Evolutionary conservation across 441 rosid genomes (phyloP).

Genomic region (Populus hybrid): DNA sequence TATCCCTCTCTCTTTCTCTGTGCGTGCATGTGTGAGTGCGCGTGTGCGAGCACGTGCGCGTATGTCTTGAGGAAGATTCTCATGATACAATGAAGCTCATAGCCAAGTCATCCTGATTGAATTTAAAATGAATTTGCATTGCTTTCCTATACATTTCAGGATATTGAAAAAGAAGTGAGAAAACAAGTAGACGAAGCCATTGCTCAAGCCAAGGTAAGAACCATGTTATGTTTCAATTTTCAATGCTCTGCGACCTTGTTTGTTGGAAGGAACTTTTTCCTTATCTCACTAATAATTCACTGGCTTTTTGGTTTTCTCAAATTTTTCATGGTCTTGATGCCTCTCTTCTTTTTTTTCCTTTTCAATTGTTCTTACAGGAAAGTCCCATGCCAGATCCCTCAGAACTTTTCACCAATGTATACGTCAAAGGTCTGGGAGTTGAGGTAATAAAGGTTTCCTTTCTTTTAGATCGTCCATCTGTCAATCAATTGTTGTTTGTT

Average conservation of each 20-base stretch:
- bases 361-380: constrained; percentile 53
- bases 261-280: not conserved
- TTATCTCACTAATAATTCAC: not conserved
- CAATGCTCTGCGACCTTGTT: not conserved
- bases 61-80: not conserved
- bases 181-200: constrained; percentile 92
- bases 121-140: not conserved
- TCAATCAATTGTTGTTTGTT: not conserved
- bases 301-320: not conserved
- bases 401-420: constrained; percentile 78
- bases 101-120: not conserved
- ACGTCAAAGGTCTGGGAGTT: constrained; percentile 61
- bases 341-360: not conserved
- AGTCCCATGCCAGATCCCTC: constrained; percentile 89
- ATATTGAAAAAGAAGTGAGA: constrained; percentile 85
- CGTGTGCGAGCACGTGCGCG: too few species aligned
- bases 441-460: constrained; percentile 51
- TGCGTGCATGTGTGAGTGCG: too few species aligned
- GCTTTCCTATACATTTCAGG: constrained; percentile 37
- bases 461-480: not conserved
- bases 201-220: constrained; percentile 82
- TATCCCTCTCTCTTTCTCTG: not conserved
- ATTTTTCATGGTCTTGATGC: not conserved
- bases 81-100: not conserved
- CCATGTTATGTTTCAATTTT: not conserved